Percentiles rank a stretch among this genome's conserved stretches.
Conservation (phyloP, 768 basidiomycete genomes). For the Lactarius hengduanensis region DNA sequence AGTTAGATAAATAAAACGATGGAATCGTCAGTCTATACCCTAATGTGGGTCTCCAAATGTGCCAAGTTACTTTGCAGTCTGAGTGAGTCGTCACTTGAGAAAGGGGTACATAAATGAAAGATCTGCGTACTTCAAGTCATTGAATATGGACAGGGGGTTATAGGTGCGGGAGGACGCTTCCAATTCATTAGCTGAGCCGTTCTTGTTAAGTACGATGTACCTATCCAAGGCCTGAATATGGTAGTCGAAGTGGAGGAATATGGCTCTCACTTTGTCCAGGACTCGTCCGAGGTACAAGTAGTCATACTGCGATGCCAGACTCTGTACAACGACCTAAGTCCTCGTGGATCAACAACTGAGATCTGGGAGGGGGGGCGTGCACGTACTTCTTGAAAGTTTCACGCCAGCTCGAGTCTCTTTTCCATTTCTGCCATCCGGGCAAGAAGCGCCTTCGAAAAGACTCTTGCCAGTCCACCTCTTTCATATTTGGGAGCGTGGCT, state of each 20-base stretch:
- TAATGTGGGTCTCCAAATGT: conserved; percentile 63
- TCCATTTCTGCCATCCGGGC: conserved; percentile 75
- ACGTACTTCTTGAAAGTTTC: conserved; percentile 64
- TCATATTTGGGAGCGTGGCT: conserved; percentile 66
- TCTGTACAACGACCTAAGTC: conserved; percentile 54
- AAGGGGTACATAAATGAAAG: neutral
- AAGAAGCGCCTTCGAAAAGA: conserved; percentile 69
- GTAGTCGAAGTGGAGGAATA: conserved; percentile 22
- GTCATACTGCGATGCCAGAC: conserved; percentile 68
- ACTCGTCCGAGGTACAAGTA: conserved; percentile 74
- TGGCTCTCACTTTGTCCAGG: conserved; percentile 69
- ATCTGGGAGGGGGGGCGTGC: conserved; percentile 16
- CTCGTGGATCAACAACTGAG: conserved; percentile 22
- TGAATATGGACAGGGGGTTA: conserved; percentile 63
- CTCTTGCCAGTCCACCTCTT: conserved; percentile 69
- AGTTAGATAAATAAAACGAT: conserved; percentile 3
- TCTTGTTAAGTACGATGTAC: conserved; percentile 74
- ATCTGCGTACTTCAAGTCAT: conserved; percentile 69
- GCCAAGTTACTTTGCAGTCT: conserved; percentile 68
- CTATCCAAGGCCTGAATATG: conserved; percentile 37
- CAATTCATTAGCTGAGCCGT: conserved; percentile 70
- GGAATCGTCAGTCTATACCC: conserved; percentile 44
- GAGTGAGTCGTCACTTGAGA: conserved; percentile 18
- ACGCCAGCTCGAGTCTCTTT: conserved; percentile 61
- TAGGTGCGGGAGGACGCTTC: conserved; percentile 66